Evolutionary conservation across 2,329 filamentous ascomycete genomes (phyloP), one percentile per base, ranked within the genome.

Genomic region (Nigrograna mackinnonii): DNA sequence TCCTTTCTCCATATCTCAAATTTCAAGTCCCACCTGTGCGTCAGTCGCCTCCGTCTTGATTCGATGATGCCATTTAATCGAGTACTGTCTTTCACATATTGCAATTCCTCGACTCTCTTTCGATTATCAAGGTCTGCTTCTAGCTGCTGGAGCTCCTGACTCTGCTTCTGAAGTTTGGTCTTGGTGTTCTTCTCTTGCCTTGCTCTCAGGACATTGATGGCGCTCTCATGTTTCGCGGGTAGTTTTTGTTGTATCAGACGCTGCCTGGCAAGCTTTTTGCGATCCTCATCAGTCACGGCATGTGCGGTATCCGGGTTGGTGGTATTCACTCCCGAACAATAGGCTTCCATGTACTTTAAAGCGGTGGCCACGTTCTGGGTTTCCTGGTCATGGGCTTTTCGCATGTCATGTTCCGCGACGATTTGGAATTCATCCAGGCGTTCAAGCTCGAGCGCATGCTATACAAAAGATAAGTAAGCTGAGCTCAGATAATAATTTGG

Each of bases 321-420:
- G 17, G 50, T 47, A 26, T 52, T 56, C 13, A 55, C 62, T 11
- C 71, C 72, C 4, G 65, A 63, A 43, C 73, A 76, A 46, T 75
- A 77, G 4, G 72, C 72, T 43, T 74, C 71, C 65, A 76, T 75
- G 45, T 76, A 69, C 45, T 70, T 72, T 3, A 77, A 52, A 1
- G 73, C 73, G 2, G 71, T 75, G 0, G 67, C 69, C 9, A 66
- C 67, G 49, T 75, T 74, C 26, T 69, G 64, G 11, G 58, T 55
- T 46, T 76, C 74, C 19, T 68, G 57, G 1, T 58, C 61, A 17
- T 77, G 74, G 3, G 58, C 42, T 38, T 65, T 59, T 24, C 69
- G 67, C 18, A 76, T 54, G 33, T 71, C 68, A 26, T 70, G 65
- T 49, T 76, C 72, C 16, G 67, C 68, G 12, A 60, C 54, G 13